Percentiles rank a stretch among this genome's conserved stretches.
Evolutionary conservation across 2,329 filamentous ascomycete genomes (phyloP).

Genomic region (Claviceps arundinis): DNA sequence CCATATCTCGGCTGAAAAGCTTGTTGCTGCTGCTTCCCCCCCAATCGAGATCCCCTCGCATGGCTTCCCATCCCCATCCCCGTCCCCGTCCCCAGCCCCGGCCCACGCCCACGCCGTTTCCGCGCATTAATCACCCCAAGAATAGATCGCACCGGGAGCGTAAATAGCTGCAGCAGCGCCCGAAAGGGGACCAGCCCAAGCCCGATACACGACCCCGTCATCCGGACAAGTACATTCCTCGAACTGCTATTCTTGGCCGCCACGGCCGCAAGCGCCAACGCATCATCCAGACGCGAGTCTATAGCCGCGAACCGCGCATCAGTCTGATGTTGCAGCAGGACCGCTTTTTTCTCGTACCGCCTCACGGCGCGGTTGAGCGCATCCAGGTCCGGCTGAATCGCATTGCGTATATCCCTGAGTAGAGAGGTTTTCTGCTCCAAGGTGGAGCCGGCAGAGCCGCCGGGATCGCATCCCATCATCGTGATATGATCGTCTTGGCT

Average conservation of each 20-base stretch:
- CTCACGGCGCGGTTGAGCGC: slow-evolving; percentile 78
- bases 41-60: no score
- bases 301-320: slow-evolving; percentile 62
- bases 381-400: slow-evolving; percentile 70
- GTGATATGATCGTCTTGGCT: slow-evolving; percentile 13
- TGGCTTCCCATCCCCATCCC: no score
- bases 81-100: no score
- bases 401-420: slow-evolving; percentile 46
- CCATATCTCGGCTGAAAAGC: slow-evolving; percentile 18
- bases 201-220: slow-evolving; percentile 22
- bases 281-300: slow-evolving; percentile 60
- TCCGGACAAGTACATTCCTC: slow-evolving; percentile 23
- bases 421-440: slow-evolving; percentile 29
- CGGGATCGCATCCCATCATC: slow-evolving; percentile 7
- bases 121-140: slow-evolving; percentile 20
- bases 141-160: slow-evolving; percentile 29
- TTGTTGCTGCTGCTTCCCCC: slow-evolving; percentile 2
- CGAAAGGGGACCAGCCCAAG: slow-evolving; percentile 29
- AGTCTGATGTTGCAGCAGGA: slow-evolving; percentile 59
- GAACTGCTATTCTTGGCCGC: slow-evolving; percentile 42
- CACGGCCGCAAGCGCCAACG: slow-evolving; percentile 66
- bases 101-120: slow-evolving; percentile 7
- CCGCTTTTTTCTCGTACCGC: slow-evolving; percentile 80
- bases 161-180: slow-evolving; percentile 23
- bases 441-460: slow-evolving; percentile 15